A percentile compares a stretch with the other conserved stretches of the same genome.
Evolutionary conservation across 2,329 filamentous ascomycete species (phyloP).

Genomic region (Pseudocercospora cruenta): DNA sequence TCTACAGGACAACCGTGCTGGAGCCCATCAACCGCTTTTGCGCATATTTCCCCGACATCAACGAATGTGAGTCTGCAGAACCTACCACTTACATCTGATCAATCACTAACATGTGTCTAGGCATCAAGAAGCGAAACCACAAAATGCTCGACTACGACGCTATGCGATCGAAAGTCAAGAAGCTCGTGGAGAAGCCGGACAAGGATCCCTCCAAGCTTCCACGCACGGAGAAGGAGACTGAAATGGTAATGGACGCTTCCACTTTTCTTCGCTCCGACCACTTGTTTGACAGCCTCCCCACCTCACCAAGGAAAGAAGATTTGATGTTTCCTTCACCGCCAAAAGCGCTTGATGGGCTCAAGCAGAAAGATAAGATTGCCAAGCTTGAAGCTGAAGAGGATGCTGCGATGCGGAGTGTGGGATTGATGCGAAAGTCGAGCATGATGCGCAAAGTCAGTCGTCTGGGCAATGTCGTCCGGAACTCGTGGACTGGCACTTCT

Average conservation of each 20-base stretch:
- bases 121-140: constrained; percentile 97
- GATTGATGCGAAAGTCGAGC: constrained; percentile 22
- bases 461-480: constrained; percentile 18
- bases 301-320: constrained; percentile 14
- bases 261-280: constrained; percentile 23
- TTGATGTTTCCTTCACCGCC: constrained; percentile 32
- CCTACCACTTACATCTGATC: background rate
- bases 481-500: constrained; percentile 8
- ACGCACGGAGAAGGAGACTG: constrained; percentile 92
- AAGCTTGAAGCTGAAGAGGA: constrained; percentile 20
- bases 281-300: constrained; percentile 6
- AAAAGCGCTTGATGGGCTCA: constrained; percentile 33
- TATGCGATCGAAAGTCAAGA: constrained; percentile 94
- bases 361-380: constrained; percentile 15
- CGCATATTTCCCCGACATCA: constrained; percentile 98
- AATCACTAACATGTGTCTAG: constrained; percentile 43
- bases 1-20: constrained; percentile 77
- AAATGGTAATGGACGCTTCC: constrained; percentile 60
- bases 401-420: constrained; percentile 25
- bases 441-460: constrained; percentile 17
- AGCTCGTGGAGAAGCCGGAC: constrained; percentile 95
- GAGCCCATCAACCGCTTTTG: constrained; percentile 96
- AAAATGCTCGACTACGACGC: constrained; percentile 98
- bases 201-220: constrained; percentile 97
- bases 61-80: constrained; percentile 71